These are phyloP conservation scores for Aspergillus sp. DNA, from an alignment of 2,329 filamentous ascomycete species.

Conservation along the genomic window DNA sequence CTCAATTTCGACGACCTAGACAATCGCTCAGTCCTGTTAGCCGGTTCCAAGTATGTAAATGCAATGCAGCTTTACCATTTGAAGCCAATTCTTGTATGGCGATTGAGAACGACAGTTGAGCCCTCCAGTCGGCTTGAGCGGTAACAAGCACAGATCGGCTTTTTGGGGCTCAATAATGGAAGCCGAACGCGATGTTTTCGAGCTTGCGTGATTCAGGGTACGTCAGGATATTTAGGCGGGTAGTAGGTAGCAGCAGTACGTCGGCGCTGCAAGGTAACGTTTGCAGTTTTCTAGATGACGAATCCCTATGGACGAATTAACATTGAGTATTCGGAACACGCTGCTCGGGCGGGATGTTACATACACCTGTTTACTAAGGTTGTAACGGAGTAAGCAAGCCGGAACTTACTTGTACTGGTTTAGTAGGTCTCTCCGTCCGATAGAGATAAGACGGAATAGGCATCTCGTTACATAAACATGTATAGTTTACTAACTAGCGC, in stretches of 20 bases:
- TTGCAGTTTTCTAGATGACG: conserved; percentile 1
- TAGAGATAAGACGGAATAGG: neutral
- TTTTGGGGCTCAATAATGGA: neutral
- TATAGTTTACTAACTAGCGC: neutral
- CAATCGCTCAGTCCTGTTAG: neutral
- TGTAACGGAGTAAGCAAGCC: neutral
- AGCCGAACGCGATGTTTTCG: neutral
- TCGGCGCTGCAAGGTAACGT: neutral
- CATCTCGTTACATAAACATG: neutral
- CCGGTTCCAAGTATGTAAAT: neutral
- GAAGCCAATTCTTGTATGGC: neutral
- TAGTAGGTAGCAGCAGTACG: neutral
- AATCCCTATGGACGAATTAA: neutral
- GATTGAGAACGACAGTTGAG: neutral
- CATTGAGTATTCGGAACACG: neutral
- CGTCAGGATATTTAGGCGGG: neutral
- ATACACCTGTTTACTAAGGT: neutral
- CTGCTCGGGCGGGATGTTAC: neutral
- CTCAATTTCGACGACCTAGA: neutral
- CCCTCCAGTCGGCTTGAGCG: neutral
- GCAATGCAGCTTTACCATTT: neutral
- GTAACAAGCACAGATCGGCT: neutral
- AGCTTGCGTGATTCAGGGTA: neutral
- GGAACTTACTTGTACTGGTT: neutral
- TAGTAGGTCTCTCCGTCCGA: neutral